phyloP scores from a whole-genome alignment of 2,329 filamentous ascomycete species.

The Arthrobotrys conoides region DNA sequence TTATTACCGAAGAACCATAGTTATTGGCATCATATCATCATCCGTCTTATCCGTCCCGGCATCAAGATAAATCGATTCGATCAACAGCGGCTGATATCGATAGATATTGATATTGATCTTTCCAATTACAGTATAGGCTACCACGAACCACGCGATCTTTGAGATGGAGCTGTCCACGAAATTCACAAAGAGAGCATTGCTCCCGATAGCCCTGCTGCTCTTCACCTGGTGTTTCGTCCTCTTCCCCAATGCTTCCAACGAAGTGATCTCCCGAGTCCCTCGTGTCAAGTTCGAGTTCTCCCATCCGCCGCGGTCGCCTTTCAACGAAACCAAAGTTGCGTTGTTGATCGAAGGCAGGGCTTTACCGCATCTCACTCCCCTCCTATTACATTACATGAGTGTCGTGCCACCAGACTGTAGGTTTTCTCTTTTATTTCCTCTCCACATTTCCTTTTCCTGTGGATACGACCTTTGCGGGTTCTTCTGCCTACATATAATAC shows the following conservation, averaged over 20 bases:
- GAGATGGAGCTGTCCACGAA: constrained; percentile 19
- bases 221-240: constrained; percentile 54
- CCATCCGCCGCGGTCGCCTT: constrained; percentile 66
- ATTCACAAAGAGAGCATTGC: constrained; percentile 33
- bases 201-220: constrained; percentile 38
- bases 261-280: constrained; percentile 46
- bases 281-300: constrained; percentile 40
- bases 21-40: too few relatives aligned
- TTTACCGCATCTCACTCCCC: constrained; percentile 70
- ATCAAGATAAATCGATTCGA: too few relatives aligned
- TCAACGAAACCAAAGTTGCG: constrained; percentile 72
- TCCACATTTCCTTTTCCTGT: neutral
- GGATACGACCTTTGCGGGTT: neutral
- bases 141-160: neutral
- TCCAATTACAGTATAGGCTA: neutral
- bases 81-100: too few relatives aligned
- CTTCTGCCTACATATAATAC: neutral
- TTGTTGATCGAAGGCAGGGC: constrained; percentile 73
- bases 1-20: too few relatives aligned
- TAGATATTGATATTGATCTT: too few relatives aligned
- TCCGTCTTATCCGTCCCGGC: too few relatives aligned
- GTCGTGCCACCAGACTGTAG: constrained; percentile 74
- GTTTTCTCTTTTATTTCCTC: constrained; percentile 66
- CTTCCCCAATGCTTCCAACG: constrained; percentile 32
- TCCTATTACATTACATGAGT: constrained; percentile 73